Percentiles rank a stretch among this genome's conserved stretches.
These are phyloP conservation scores for Flaveria trinervia DNA, from an alignment of 129 eudicot species.

Conservation along the genomic window DNA sequence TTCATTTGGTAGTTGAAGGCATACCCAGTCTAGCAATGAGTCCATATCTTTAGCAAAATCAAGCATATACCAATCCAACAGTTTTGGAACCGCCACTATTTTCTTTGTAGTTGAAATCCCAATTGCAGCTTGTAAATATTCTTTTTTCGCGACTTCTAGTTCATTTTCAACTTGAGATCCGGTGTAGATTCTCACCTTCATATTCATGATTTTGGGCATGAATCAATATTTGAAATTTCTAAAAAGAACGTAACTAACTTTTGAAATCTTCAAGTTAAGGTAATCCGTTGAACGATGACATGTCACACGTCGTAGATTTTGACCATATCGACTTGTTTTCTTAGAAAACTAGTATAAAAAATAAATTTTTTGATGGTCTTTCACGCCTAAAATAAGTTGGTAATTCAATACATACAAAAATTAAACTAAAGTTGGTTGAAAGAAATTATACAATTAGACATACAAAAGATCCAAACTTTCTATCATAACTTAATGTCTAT, in stretches of 20 bases:
- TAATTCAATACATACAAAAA: neutral
- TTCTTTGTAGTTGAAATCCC: slow-evolving; percentile 60
- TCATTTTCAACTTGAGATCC: slow-evolving; percentile 74
- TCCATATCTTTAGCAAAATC: slow-evolving; percentile 90
- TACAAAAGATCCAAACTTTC: neutral
- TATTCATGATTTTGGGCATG: slow-evolving; percentile 23
- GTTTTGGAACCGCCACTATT: slow-evolving; percentile 68
- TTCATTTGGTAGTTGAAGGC: slow-evolving; percentile 78
- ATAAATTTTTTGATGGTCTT: neutral
- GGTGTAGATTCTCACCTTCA: slow-evolving; percentile 80
- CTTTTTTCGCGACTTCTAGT: slow-evolving; percentile 69
- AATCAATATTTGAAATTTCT: slow-evolving; percentile 6
- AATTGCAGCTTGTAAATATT: slow-evolving; percentile 75
- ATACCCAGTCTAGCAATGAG: slow-evolving; percentile 85
- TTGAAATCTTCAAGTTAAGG: neutral
- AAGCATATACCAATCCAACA: slow-evolving; percentile 87
- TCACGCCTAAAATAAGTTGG: neutral
- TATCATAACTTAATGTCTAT: neutral
- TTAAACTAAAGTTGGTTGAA: neutral
- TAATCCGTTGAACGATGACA: neutral
- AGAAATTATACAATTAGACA: neutral
- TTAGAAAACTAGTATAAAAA: neutral
- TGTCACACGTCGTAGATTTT: neutral
- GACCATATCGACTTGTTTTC: neutral
- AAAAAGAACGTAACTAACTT: neutral